phyloP scores from a whole-genome alignment of 2,329 filamentous ascomycete species.

The Pleomassaria siparia region DNA sequence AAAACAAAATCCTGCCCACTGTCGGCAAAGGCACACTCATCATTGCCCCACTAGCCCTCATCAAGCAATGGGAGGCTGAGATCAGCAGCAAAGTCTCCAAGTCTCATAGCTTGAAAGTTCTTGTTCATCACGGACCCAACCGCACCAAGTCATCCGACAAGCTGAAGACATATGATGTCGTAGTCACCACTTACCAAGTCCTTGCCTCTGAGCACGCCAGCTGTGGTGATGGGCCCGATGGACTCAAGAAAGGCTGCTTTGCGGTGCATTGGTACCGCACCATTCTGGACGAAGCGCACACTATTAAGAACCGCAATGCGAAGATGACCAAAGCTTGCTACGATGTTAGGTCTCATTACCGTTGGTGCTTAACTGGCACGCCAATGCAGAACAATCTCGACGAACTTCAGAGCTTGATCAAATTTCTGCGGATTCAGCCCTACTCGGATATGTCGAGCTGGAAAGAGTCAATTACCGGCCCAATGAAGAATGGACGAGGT shows the following conservation, averaged over 20 bases:
- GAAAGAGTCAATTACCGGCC: conserved; percentile 87
- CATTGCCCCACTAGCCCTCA: conserved; percentile 88
- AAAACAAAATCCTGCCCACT: conserved; percentile 69
- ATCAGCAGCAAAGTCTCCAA: conserved; percentile 78
- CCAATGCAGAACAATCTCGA: conserved; percentile 99
- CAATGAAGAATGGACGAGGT: conserved; percentile 86
- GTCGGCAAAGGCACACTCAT: conserved; percentile 83
- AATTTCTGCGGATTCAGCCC: conserved; percentile 87
- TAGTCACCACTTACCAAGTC: conserved; percentile 96
- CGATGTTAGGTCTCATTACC: conserved; percentile 79
- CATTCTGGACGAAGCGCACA: conserved; percentile 95
- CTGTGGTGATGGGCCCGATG: conserved; percentile 62
- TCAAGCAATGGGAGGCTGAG: conserved; percentile 96
- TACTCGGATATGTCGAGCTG: conserved; percentile 84
- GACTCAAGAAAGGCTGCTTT: conserved; percentile 78
- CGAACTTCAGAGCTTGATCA: conserved; percentile 90
- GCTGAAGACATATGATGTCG: conserved; percentile 84
- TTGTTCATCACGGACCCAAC: conserved; percentile 86
- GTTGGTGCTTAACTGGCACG: conserved; percentile 95
- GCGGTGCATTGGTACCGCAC: conserved; percentile 93
- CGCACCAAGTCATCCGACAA: conserved; percentile 78
- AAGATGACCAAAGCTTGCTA: conserved; percentile 94
- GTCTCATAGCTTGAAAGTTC: conserved; percentile 73
- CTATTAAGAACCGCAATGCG: conserved; percentile 96
- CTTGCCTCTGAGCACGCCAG: conserved; percentile 85